Evolutionary conservation across 441 rosid species (phyloP), one percentile per base, ranked within the genome.

Genomic region (Adansonia madagascariensis): DNA sequence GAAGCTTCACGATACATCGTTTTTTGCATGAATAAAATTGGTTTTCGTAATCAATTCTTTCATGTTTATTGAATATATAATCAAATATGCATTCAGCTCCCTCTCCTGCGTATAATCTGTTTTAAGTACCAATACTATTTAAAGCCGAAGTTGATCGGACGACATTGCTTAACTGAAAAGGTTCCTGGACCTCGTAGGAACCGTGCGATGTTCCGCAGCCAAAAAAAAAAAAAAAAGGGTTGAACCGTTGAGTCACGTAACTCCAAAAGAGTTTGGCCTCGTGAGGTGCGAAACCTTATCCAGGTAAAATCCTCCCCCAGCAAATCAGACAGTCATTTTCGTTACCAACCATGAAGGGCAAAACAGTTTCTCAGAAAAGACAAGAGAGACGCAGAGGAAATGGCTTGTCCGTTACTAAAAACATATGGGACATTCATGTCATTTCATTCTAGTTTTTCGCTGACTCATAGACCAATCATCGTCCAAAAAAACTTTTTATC

Each of bases 391-490:
- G 31, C 6, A 35, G 35, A 39, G 6, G 9, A 64, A 15, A 69
- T 22, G 20, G 24, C 10, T 47, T 69, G 59, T 20, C 59, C n/a
- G 14, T 72, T 12, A 41, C 11, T 17, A 8, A 0, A 35, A 31
- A 18, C 2, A 10, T 0, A n/a, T 3, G 12, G 55, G 73, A 7
- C 43, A 8, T 11, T 52, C 15, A 4, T n/a, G 83, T 68, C 46
- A 77, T 71, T 80, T 66, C 14, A 2, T 7, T 4, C 4, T 9
- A 2, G 43, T 0, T 35, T 27, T 41, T 15, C 83, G 64, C 78
- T 65, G 79, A 44, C 56, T 71, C 74, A 71, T 17, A 47, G 80
- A 80, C 70, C 64, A 74, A 71, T 49, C 12, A 52, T n/a, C 17
- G 0, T 3, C 9, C 10, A 47, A 0, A n/a, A 27, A n/a, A 55